Conservation (phyloP, 2,329 filamentous ascomycete genomes). For the Xylaria digitata region DNA sequence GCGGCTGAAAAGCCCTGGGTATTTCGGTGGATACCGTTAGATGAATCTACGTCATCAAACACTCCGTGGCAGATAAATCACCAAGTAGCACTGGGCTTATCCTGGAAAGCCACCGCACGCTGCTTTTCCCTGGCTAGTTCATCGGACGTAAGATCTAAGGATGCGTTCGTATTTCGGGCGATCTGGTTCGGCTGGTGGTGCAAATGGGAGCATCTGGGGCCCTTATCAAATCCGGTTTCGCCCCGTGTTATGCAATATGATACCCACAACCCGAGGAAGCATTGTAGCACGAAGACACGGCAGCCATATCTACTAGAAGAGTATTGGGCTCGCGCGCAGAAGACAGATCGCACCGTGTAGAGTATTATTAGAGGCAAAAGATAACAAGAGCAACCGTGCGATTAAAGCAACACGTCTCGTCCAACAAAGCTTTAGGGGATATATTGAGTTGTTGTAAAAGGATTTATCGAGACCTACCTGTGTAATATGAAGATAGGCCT, state of each 20-base stretch:
- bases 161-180: neutral
- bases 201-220: conserved; percentile 9
- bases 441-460: too few relatives aligned
- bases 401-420: neutral
- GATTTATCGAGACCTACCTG: too few relatives aligned
- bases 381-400: neutral
- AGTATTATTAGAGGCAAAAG: neutral
- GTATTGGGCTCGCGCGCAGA: neutral
- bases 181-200: conserved; percentile 1
- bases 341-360: neutral
- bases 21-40: neutral
- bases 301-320: neutral
- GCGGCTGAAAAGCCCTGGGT: conserved; percentile 21
- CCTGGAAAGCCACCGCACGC: neutral
- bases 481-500: too few relatives aligned
- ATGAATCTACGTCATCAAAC: neutral
- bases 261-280: conserved; percentile 31
- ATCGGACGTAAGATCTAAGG: neutral
- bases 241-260: conserved; percentile 30
- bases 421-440: neutral
- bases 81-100: conserved; percentile 5
- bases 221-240: conserved; percentile 9
- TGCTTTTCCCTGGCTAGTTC: neutral
- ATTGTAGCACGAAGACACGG: conserved; percentile 15
- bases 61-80: conserved; percentile 3